phyloP scores from a whole-genome alignment of 2,329 filamentous ascomycete species.

The Apiospora rasikravindrae region DNA sequence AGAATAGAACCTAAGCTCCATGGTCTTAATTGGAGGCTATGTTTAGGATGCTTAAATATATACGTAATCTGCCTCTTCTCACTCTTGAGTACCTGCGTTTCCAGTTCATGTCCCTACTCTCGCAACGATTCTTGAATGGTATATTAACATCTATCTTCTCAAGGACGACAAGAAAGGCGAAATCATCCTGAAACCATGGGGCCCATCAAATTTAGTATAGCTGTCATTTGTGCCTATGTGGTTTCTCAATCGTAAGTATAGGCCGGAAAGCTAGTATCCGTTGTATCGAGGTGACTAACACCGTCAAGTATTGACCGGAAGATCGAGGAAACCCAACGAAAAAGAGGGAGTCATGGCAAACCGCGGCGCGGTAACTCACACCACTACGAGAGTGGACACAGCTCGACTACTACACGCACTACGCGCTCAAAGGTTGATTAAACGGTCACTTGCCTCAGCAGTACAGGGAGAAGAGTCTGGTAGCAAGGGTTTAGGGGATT shows the following conservation, averaged over 20 bases:
- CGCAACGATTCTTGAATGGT: not conserved
- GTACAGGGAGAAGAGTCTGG: not conserved
- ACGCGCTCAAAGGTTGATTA: conserved; percentile 1
- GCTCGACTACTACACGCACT: not conserved
- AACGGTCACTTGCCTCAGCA: not conserved
- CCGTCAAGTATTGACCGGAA: not conserved
- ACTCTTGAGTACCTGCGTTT: not conserved
- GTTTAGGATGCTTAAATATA: not conserved
- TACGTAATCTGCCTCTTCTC: not conserved
- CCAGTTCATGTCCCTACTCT: not conserved
- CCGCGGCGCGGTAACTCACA: not conserved
- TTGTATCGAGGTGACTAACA: not conserved
- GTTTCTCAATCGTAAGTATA: conserved; percentile 3
- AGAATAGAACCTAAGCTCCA: not conserved
- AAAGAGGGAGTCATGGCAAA: not conserved
- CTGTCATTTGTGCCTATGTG: not conserved
- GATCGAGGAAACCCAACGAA: not conserved
- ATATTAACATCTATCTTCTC: not conserved
- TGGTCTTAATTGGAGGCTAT: not conserved
- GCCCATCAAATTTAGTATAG: not conserved
- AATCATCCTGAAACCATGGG: not conserved
- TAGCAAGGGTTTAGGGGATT: not conserved
- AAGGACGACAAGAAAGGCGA: not conserved
- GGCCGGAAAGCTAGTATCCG: not conserved
- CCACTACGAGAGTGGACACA: not conserved